These are phyloP conservation scores for Plasmodium sp. DNA, from an alignment of 169 alveolate genomes.

Conservation along the genomic window DNA sequence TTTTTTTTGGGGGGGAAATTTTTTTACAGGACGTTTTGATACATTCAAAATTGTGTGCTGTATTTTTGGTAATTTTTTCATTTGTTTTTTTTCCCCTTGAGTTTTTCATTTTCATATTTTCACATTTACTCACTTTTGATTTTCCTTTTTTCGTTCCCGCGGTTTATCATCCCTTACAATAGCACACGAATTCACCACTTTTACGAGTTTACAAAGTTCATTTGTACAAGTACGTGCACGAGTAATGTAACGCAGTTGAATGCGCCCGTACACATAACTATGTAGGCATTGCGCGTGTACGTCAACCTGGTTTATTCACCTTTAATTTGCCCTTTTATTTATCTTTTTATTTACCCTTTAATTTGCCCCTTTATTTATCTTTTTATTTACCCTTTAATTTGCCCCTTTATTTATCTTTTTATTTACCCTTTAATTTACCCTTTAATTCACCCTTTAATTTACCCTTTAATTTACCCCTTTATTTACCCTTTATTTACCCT, in stretches of 20 bases:
- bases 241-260: not conserved
- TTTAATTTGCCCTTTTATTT: not conserved
- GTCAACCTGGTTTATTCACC: not conserved
- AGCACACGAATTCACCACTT: not conserved
- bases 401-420: not conserved
- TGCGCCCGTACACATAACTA: not conserved
- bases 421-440: not conserved
- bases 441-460: too few species aligned
- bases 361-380: too few species aligned
- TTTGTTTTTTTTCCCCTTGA: not conserved
- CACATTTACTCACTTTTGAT: not conserved
- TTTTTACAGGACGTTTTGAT: not conserved
- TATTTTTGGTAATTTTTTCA: not conserved
- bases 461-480: too few species aligned
- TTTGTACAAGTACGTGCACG: not conserved
- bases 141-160: not conserved
- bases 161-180: not conserved
- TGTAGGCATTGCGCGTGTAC: not conserved
- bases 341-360: not conserved
- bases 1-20: not conserved
- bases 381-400: too few species aligned
- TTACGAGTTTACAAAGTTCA: not conserved
- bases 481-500: too few species aligned
- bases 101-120: not conserved
- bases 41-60: not conserved